A percentile compares a stretch with the other conserved stretches of the same genome.
phyloP scores from a whole-genome alignment of 2,329 filamentous ascomycete genomes.

The Sphaerulina populicola region DNA sequence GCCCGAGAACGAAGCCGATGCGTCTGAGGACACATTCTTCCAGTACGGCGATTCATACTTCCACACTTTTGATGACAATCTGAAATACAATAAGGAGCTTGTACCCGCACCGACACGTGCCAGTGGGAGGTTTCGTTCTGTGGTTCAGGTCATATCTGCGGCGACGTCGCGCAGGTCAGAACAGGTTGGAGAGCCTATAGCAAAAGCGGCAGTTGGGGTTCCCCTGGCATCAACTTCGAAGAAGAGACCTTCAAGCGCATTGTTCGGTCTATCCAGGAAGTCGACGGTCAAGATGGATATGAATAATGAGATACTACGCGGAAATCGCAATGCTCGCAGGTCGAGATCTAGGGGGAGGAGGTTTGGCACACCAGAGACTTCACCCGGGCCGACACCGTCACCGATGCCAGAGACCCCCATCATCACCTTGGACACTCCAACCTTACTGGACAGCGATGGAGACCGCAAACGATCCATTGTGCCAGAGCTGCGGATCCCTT shows the following conservation, averaged over 20 bases:
- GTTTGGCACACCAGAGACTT: background rate
- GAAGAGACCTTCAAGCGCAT: conserved; percentile 16
- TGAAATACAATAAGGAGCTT: conserved; percentile 18
- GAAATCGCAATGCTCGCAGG: background rate
- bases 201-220: background rate
- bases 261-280: conserved; percentile 19
- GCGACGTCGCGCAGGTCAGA: background rate
- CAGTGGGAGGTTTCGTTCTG: background rate
- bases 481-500: conserved; percentile 14
- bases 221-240: background rate
- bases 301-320: background rate
- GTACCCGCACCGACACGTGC: conserved; percentile 8
- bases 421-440: conserved; percentile 13
- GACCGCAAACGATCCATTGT: conserved; percentile 6
- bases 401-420: conserved; percentile 10
- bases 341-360: background rate
- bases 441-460: conserved; percentile 3
- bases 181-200: background rate
- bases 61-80: conserved; percentile 20
- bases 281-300: conserved; percentile 10
- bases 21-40: conserved; percentile 4
- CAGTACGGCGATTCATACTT: conserved; percentile 23
- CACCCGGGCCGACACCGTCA: background rate
- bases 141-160: background rate
- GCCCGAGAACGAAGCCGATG: conserved; percentile 17